A percentile compares a stretch with the other conserved stretches of the same genome.
Conservation (phyloP, 345 rosid species). For the Brassica juncea region DNA sequence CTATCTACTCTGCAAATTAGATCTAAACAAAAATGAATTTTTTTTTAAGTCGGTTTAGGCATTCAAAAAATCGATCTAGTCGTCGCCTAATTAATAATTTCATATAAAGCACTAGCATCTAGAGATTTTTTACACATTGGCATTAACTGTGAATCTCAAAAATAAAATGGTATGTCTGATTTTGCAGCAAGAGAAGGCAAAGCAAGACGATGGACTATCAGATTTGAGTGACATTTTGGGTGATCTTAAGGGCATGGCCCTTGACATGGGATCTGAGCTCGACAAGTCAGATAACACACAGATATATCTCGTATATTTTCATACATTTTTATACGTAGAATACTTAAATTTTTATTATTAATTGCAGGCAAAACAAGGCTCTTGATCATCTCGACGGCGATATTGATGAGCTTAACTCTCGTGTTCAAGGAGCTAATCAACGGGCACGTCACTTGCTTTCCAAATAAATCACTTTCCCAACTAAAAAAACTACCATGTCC, state of each 20-base stretch:
- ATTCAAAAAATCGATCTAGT: too few species aligned
- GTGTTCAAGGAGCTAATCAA: slow-evolving; percentile 86
- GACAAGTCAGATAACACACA: slow-evolving; percentile 52
- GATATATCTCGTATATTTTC: not conserved
- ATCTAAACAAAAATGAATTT: too few species aligned
- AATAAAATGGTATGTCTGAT: not conserved
- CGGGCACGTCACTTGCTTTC: slow-evolving; percentile 72
- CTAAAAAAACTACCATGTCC: not conserved
- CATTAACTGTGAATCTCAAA: not conserved
- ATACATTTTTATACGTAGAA: not conserved
- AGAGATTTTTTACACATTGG: too few species aligned
- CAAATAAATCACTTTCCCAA: slow-evolving; percentile 47
- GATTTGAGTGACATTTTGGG: slow-evolving; percentile 82
- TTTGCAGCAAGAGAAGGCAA: slow-evolving; percentile 69
- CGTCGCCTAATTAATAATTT: too few species aligned
- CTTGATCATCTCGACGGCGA: slow-evolving; percentile 76
- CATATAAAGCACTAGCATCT: too few species aligned
- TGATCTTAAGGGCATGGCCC: slow-evolving; percentile 89
- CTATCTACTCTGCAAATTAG: too few species aligned
- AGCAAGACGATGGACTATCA: slow-evolving; percentile 84
- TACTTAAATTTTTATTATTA: slow-evolving; percentile 6
- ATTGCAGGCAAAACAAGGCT: slow-evolving; percentile 87
- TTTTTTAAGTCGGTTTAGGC: too few species aligned
- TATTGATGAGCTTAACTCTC: slow-evolving; percentile 75
- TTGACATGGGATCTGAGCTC: slow-evolving; percentile 89